Conservation (phyloP, 2,329 filamentous ascomycete species). For the Fusarium incarnatum region DNA sequence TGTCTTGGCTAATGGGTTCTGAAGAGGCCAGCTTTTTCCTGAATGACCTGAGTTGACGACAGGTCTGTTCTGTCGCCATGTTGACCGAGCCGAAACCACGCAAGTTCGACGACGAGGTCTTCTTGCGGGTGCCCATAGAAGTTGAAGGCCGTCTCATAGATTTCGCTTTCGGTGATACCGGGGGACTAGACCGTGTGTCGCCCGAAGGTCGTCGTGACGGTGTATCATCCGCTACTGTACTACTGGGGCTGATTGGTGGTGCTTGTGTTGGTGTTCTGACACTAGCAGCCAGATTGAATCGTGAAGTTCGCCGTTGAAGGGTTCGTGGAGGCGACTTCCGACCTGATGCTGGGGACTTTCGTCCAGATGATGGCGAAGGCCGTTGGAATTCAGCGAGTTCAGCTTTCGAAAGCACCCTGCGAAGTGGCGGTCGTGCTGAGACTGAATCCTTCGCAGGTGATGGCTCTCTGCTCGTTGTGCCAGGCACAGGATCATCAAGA, state of each 20-base stretch:
- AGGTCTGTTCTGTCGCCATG: slow-evolving; percentile 73
- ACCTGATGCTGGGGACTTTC: slow-evolving; percentile 62
- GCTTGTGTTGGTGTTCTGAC: slow-evolving; percentile 54
- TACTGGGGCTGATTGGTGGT: slow-evolving; percentile 56
- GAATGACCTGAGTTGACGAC: slow-evolving; percentile 70
- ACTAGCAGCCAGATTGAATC: slow-evolving; percentile 57
- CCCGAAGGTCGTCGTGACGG: slow-evolving; percentile 62
- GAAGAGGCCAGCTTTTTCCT: slow-evolving; percentile 71
- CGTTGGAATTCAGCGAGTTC: slow-evolving; percentile 85
- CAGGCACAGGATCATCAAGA: slow-evolving; percentile 57
- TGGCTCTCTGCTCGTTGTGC: slow-evolving; percentile 61
- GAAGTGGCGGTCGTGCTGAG: slow-evolving; percentile 76
- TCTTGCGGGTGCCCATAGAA: slow-evolving; percentile 63
- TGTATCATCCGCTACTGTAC: slow-evolving; percentile 56
- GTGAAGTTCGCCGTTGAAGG: slow-evolving; percentile 66
- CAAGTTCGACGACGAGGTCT: slow-evolving; percentile 59
- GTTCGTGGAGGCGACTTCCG: slow-evolving; percentile 67
- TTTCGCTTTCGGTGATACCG: slow-evolving; percentile 61
- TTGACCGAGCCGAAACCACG: slow-evolving; percentile 67
- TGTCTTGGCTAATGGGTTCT: slow-evolving; percentile 67
- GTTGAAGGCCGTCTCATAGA: slow-evolving; percentile 65
- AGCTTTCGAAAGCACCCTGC: slow-evolving; percentile 86
- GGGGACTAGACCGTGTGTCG: slow-evolving; percentile 60
- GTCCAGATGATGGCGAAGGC: slow-evolving; percentile 59
- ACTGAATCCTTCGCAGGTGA: slow-evolving; percentile 66